Evolutionary conservation across 306 rosid species (phyloP).

Genomic region (Inga oerstediana): DNA sequence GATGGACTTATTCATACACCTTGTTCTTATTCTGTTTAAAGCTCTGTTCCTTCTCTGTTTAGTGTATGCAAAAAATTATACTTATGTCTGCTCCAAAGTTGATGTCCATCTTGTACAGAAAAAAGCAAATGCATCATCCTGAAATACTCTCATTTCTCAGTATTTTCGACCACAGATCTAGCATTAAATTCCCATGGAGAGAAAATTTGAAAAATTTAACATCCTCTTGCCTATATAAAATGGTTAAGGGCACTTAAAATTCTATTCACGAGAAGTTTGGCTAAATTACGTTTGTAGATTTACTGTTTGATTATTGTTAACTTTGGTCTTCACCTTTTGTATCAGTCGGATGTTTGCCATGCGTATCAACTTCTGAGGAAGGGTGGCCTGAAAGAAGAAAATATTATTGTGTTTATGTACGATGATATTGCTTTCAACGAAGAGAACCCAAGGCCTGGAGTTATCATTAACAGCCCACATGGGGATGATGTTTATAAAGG

Average conservation of each 20-base stretch:
- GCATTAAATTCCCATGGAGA: not conserved
- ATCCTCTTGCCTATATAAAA: not conserved
- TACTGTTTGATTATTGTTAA: slow-evolving; percentile 23
- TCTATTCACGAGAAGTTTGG: not conserved
- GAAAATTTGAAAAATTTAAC: not conserved
- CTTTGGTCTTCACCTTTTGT: slow-evolving; percentile 2
- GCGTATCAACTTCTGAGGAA: slow-evolving; percentile 86
- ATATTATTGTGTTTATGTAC: slow-evolving; percentile 95
- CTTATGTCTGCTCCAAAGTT: not conserved
- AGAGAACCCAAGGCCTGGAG: slow-evolving; percentile 91
- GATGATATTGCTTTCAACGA: slow-evolving; percentile 79
- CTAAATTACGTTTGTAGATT: not conserved
- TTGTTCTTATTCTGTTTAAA: not conserved
- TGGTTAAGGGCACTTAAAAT: not conserved
- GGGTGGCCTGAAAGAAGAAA: slow-evolving; percentile 92
- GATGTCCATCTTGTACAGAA: not conserved
- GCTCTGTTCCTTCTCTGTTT: not conserved
- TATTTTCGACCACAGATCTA: not conserved
- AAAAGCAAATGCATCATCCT: not conserved
- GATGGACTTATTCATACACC: not conserved
- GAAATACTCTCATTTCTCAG: too few relatives aligned
- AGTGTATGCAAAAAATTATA: not conserved
- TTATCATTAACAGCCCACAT: slow-evolving; percentile 84
- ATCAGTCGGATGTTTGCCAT: slow-evolving; percentile 89
- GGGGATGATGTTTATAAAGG: slow-evolving; percentile 89